phyloP scores from a whole-genome alignment of 768 basidiomycete species.

The Chiua virens region DNA sequence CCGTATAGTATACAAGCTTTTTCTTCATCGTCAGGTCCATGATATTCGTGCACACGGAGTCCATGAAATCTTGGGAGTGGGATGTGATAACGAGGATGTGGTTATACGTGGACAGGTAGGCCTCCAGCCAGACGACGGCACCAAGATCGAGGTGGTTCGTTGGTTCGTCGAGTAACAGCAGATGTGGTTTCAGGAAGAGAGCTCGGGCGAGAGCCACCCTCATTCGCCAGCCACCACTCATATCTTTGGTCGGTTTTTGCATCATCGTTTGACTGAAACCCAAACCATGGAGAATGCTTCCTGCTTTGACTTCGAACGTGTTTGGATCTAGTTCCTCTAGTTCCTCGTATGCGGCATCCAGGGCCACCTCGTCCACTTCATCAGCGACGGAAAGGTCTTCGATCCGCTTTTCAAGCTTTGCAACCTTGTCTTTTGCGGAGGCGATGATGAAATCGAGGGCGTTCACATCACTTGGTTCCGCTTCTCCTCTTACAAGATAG shows the following conservation, averaged over 20 bases:
- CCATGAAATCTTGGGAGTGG: conserved; percentile 99
- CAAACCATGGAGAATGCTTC: conserved; percentile 95
- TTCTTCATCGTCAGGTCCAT: conserved; percentile 94
- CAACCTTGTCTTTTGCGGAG: conserved; percentile 91
- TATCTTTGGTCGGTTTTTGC: conserved; percentile 95
- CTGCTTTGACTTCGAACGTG: conserved; percentile 95
- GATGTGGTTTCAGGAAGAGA: conserved; percentile 94
- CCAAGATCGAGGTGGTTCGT: conserved; percentile 95
- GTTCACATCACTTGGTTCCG: conserved; percentile 91
- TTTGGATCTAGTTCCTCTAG: conserved; percentile 94
- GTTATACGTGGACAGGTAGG: conserved; percentile 96
- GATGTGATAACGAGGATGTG: conserved; percentile 97
- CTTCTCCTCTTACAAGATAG: conserved; percentile 94
- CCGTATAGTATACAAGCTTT: conserved; percentile 91
- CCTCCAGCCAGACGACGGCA: conserved; percentile 98
- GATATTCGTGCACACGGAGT: conserved; percentile 94
- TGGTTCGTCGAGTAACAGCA: conserved; percentile 90
- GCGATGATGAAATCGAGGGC: conserved; percentile 97
- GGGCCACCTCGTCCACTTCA: conserved; percentile 80
- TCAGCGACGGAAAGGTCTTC: conserved; percentile 93
- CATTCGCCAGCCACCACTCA: conserved; percentile 99
- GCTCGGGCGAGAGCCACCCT: conserved; percentile 95
- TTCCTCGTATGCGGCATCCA: conserved; percentile 92
- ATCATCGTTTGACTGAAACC: conserved; percentile 92
- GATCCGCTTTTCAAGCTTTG: conserved; percentile 87